Evolutionary conservation across 306 rosid species (phyloP).

Genomic region (Trichosanthes cucumerina): DNA sequence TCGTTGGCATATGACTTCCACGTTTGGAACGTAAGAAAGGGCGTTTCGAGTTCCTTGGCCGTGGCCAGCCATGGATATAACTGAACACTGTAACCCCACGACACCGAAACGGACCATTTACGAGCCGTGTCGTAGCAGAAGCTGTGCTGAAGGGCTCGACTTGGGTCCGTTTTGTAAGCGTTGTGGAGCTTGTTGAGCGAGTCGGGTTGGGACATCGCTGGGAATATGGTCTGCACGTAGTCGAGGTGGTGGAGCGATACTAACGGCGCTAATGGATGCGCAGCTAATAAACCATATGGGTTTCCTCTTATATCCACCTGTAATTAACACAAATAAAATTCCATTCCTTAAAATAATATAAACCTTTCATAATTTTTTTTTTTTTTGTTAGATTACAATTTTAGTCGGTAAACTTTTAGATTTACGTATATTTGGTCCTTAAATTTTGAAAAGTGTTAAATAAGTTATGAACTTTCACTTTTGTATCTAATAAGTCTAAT

Average conservation of each 20-base stretch:
- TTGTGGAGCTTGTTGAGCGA: conserved; percentile 19
- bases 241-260: conserved; percentile 75
- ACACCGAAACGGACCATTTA: conserved; percentile 63
- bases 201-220: conserved; percentile 17
- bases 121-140: conserved; percentile 43
- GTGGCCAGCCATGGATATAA: conserved; percentile 32
- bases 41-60: conserved; percentile 39
- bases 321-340: neutral
- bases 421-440: too few species aligned
- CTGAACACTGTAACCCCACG: conserved; percentile 66
- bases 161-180: conserved; percentile 34
- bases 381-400: too few species aligned
- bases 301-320: conserved; percentile 55
- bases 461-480: too few species aligned
- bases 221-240: conserved; percentile 43
- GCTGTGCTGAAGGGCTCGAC: conserved; percentile 42
- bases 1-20: conserved; percentile 27
- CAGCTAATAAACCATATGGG: conserved; percentile 52
- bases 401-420: too few species aligned
- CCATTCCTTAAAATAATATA: neutral
- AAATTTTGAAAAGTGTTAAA: too few species aligned
- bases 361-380: neutral
- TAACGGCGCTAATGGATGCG: conserved; percentile 65
- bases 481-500: too few species aligned
- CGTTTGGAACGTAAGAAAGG: conserved; percentile 33